phyloP scores from a whole-genome alignment of 352 stramenopile genomes.

The Pythium folliculosum region DNA sequence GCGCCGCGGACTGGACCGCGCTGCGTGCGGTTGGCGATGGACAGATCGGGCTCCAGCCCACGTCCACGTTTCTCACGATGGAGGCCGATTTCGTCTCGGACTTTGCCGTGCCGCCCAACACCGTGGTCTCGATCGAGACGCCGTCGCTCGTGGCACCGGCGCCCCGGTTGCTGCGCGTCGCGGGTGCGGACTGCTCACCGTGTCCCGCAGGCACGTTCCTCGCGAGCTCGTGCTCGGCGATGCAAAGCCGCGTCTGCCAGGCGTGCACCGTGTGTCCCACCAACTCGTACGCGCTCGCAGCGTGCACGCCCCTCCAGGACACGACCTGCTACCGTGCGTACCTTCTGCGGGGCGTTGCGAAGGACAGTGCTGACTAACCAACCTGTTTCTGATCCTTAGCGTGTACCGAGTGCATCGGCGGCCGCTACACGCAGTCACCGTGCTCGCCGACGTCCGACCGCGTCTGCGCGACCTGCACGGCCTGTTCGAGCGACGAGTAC shows the following conservation, averaged over 20 bases:
- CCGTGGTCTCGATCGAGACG: slow-evolving; percentile 28
- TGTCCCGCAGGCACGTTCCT: slow-evolving; percentile 51
- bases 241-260: slow-evolving; percentile 52
- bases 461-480: slow-evolving; percentile 60
- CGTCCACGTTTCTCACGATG: slow-evolving; percentile 57
- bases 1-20: slow-evolving; percentile 36
- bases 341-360: too few species aligned
- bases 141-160: slow-evolving; percentile 6
- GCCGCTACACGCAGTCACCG: slow-evolving; percentile 41
- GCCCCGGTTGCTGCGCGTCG: slow-evolving; percentile 37
- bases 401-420: slow-evolving; percentile 62
- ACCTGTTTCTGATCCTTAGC: slow-evolving; percentile 30
- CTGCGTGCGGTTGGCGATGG: slow-evolving; percentile 45
- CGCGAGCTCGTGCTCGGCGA: slow-evolving; percentile 60
- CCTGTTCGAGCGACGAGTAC: slow-evolving; percentile 73
- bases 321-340: slow-evolving; percentile 72
- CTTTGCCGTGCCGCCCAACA: slow-evolving; percentile 45
- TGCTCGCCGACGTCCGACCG: slow-evolving; percentile 64
- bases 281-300: slow-evolving; percentile 53
- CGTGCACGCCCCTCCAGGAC: slow-evolving; percentile 55
- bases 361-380: not conserved
- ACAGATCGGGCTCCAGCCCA: slow-evolving; percentile 44
- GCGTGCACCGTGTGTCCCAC: slow-evolving; percentile 58
- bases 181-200: slow-evolving; percentile 49
- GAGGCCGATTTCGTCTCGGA: slow-evolving; percentile 42